Evolutionary conservation across 108 stramenopile genomes (phyloP), one percentile per base, ranked within the genome.

Genomic region (Skeletonema menzelii): DNA sequence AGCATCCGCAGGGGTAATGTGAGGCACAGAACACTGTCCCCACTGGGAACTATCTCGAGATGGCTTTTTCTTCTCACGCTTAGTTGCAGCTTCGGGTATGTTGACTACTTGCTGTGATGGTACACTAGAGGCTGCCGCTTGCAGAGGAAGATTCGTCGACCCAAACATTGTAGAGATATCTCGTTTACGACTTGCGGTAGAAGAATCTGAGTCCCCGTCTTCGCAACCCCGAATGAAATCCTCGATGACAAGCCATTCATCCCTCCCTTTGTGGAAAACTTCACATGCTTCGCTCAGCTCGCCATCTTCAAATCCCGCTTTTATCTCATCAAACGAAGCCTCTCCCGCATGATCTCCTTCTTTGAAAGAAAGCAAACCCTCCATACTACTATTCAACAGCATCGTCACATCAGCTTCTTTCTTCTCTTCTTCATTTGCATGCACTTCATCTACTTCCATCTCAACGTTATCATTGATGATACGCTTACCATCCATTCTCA

Each of bases 321-420:
- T 73, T 55, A 95, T 87, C 35, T 94, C 93, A 11, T 89, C 69
- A 30, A 80, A 56, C 0, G 87, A 44, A 20, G 92, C 89, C 59
- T 88, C 88, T 28, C 92, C 92, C 19, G 47, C 59, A 70, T 93
- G 91, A 80, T 87, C 89, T 11, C 89, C 90, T 28, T 93, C 92
- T 35, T 76, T 77, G 70, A 93, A 93, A 34, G 75, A 26, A 30
- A 80, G 37, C 72, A 64, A 47, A 37, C 31, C 66, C 34, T 59
- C 20, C 67, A 68, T 62, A 22, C 27, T 17, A 19, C 8, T 62
- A 62, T 32, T 47, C 67, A 27, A 27, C 8, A 34, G 8, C 15
- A 12, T 60, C 20, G 68, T 19, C 27, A 19, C 22, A 15, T 70
- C 46, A 13, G 15, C 13, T 32, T 38, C 20, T 46, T 56, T 37